A percentile compares a stretch with the other conserved stretches of the same genome.
Conservation (phyloP, 2,329 filamentous ascomycete genomes). For the Curvularia sp. region DNA sequence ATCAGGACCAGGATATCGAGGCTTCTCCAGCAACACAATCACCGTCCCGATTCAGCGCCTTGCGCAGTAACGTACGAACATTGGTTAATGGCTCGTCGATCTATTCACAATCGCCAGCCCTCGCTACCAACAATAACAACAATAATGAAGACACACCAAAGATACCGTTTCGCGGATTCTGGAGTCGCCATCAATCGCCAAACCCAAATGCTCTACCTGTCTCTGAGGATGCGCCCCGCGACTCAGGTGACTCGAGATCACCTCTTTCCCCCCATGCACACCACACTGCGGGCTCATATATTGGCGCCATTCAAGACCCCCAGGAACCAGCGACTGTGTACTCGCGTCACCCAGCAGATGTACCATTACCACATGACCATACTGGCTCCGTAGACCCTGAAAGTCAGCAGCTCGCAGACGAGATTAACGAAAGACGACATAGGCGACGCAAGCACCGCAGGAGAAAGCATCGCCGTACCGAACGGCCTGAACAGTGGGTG, state of each 20-base stretch:
- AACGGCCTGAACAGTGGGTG: conserved; percentile 37
- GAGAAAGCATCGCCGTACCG: conserved; percentile 37
- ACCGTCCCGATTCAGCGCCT: conserved; percentile 30
- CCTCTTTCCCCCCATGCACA: conserved; percentile 36
- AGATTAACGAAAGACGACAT: conserved; percentile 52
- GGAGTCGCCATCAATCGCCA: conserved; percentile 39
- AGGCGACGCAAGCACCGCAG: conserved; percentile 43
- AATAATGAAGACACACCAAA: conserved; percentile 41
- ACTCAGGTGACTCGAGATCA: conserved; percentile 39
- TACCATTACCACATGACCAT: conserved; percentile 29
- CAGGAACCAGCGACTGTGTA: conserved; percentile 34
- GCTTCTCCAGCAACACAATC: conserved; percentile 31
- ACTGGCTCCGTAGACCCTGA: conserved; percentile 59
- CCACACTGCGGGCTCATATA: conserved; percentile 49
- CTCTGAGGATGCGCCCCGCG: conserved; percentile 30
- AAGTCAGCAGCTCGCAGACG: conserved; percentile 57
- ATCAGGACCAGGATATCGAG: conserved; percentile 38
- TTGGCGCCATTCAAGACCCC: conserved; percentile 38
- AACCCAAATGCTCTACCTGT: conserved; percentile 30
- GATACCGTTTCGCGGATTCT: conserved; percentile 43
- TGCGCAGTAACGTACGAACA: conserved; percentile 35
- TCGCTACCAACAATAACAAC: conserved; percentile 30
- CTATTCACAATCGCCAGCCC: conserved; percentile 46
- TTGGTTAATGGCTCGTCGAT: conserved; percentile 49
- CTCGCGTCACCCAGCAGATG: conserved; percentile 44